Evolutionary conservation across 345 rosid species (phyloP).

Genomic region (Gossypium australe): DNA sequence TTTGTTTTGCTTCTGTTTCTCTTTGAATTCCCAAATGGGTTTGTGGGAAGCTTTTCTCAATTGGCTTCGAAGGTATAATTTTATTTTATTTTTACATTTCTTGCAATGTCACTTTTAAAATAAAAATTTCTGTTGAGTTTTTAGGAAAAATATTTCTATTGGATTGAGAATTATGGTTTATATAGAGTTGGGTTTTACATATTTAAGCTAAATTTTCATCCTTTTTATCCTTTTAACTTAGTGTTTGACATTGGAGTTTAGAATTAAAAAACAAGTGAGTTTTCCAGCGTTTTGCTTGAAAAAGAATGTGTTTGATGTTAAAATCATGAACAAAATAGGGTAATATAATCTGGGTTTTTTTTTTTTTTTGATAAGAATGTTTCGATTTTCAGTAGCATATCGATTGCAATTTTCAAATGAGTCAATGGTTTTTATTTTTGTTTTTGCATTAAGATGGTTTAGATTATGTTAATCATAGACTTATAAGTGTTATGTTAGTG

Average conservation of each 20-base stretch:
- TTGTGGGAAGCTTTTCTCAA: constrained; percentile 71
- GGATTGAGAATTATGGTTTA: background rate
- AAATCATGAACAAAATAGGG: background rate
- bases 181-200: no score
- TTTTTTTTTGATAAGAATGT: background rate
- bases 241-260: background rate
- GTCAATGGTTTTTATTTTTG: background rate
- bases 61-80: constrained; percentile 64
- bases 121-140: background rate
- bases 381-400: background rate
- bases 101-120: no score
- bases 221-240: background rate
- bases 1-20: constrained; percentile 15
- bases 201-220: background rate
- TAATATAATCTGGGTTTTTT: background rate
- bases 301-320: background rate
- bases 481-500: background rate
- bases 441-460: background rate
- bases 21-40: constrained; percentile 38
- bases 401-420: background rate
- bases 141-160: background rate
- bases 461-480: background rate
- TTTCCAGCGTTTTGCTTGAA: background rate
- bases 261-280: background rate
- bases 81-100: background rate